Evolutionary conservation across 129 eudicot species (phyloP).

Genomic region (Flaveria bidentis): DNA sequence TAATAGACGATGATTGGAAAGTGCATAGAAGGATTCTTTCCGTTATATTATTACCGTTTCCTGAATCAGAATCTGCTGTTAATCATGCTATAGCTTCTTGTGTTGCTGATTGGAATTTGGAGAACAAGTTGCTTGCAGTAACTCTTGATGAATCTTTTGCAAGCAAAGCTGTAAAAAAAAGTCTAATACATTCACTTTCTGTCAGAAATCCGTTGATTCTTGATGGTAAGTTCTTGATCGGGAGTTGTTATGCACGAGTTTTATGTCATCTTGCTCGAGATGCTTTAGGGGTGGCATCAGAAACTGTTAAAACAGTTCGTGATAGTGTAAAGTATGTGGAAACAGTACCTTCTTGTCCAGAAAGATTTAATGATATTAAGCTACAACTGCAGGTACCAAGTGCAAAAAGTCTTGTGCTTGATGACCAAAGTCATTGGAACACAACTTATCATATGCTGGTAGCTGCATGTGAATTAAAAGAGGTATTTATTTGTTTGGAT

Average conservation of each 20-base stretch:
- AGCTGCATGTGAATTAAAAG: conserved; percentile 76
- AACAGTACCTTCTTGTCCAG: conserved; percentile 39
- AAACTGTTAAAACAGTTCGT: conserved; percentile 67
- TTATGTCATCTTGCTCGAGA: conserved; percentile 61
- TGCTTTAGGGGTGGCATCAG: conserved; percentile 40
- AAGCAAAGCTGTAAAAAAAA: conserved; percentile 43
- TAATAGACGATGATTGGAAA: conserved; percentile 74
- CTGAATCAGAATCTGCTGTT: conserved; percentile 68
- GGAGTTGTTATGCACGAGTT: conserved; percentile 65
- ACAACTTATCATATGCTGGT: conserved; percentile 79
- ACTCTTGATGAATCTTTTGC: conserved; percentile 67
- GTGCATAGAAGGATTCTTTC: conserved; percentile 62
- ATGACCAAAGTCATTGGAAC: conserved; percentile 70
- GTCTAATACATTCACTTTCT: conserved; percentile 48
- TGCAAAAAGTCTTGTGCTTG: conserved; percentile 55
- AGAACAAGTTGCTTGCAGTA: conserved; percentile 58
- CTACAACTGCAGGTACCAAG: conserved; percentile 72
- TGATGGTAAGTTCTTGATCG: conserved; percentile 60
- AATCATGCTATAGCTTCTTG: conserved; percentile 62
- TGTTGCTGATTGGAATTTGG: conserved; percentile 59
- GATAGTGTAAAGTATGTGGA: conserved; percentile 69
- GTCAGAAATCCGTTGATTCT: conserved; percentile 45
- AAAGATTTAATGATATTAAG: conserved; percentile 50
- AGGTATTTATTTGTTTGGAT: conserved; percentile 72
- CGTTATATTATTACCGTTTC: conserved; percentile 52